Conservation (phyloP, 257 asterid species). For the Solanum commersonii region DNA sequence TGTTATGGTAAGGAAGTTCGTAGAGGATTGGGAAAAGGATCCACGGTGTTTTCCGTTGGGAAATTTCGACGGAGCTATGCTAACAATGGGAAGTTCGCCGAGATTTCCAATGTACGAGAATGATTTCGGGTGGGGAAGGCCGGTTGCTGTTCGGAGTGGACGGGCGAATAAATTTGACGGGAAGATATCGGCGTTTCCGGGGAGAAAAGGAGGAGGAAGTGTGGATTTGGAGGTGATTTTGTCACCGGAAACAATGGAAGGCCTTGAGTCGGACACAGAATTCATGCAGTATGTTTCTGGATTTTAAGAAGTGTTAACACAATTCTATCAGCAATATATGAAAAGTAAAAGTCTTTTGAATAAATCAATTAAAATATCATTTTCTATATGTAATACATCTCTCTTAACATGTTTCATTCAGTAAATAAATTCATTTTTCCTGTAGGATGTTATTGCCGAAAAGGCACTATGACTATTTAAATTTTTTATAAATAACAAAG, state of each 20-base stretch:
- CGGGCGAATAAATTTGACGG: slow-evolving; percentile 27
- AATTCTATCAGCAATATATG: neutral
- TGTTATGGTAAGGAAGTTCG: slow-evolving; percentile 12
- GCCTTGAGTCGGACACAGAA: slow-evolving; percentile 24
- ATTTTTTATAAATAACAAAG: too few relatives aligned
- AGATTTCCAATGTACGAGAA: slow-evolving; percentile 34
- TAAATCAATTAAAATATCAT: neutral
- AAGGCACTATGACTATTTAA: too few relatives aligned
- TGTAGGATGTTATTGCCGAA: too few relatives aligned
- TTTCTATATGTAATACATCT: neutral
- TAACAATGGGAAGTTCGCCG: slow-evolving; percentile 34
- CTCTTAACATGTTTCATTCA: neutral
- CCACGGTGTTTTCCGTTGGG: slow-evolving; percentile 30
- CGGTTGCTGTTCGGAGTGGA: slow-evolving; percentile 26
- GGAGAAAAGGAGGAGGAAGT: slow-evolving; percentile 20
- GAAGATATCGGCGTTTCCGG: slow-evolving; percentile 29
- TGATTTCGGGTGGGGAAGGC: slow-evolving; percentile 42
- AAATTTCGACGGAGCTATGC: slow-evolving; percentile 30
- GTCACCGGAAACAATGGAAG: slow-evolving; percentile 23
- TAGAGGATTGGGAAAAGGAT: slow-evolving; percentile 23
- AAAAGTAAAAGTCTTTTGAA: neutral
- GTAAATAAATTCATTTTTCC: too few relatives aligned
- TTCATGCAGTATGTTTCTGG: slow-evolving; percentile 24
- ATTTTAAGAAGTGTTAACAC: neutral
- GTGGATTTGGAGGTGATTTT: slow-evolving; percentile 35